A percentile compares a stretch with the other conserved stretches of the same genome.
These are phyloP conservation scores for Neurospora cerealis DNA, from an alignment of 495 filamentous ascomycete species.

Conservation along the genomic window DNA sequence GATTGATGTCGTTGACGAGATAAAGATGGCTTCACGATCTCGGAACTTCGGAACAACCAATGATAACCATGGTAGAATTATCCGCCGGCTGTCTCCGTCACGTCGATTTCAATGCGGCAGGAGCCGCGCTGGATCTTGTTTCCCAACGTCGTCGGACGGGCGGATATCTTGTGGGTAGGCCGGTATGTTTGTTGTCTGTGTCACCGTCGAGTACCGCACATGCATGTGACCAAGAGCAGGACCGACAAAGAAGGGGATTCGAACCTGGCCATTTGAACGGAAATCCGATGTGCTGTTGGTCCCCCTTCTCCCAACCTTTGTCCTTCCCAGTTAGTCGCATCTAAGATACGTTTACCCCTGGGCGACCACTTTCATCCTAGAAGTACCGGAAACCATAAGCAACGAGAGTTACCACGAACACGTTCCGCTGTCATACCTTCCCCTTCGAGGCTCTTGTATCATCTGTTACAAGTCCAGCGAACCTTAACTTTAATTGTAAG, in stretches of 20 bases:
- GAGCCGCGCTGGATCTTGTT: not conserved
- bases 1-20: not conserved
- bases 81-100: not conserved
- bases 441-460: not conserved
- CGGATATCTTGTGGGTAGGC: not conserved
- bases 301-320: not conserved
- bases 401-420: not conserved
- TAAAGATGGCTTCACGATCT: not conserved
- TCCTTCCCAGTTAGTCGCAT: not conserved
- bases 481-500: not conserved
- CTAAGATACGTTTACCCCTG: not conserved
- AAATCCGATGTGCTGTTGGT: not conserved
- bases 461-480: not conserved
- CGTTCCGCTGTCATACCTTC: not conserved
- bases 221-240: not conserved
- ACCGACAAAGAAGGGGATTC: not conserved
- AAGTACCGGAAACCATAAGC: not conserved
- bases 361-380: not conserved
- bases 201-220: not conserved
- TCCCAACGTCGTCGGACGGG: not conserved
- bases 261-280: not conserved
- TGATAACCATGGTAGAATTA: not conserved
- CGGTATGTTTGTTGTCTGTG: not conserved
- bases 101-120: not conserved
- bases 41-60: not conserved